Base-by-base conservation (phyloP, 2,329 filamentous ascomycete species). In the Apiospora hydei region DNA sequence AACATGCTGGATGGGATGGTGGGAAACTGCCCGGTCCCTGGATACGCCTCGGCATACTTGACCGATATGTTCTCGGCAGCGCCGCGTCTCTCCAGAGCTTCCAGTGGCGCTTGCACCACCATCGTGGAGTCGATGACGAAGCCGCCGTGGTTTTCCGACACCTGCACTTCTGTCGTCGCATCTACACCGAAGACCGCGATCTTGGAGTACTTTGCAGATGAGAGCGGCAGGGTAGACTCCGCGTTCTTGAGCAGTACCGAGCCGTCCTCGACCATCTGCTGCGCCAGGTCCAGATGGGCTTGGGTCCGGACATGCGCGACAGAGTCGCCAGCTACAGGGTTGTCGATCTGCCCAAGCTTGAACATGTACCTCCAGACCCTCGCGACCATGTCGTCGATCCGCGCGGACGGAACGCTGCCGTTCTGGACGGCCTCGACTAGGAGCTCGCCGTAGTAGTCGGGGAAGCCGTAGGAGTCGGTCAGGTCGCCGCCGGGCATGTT, bases 181-280 rank as follows among this genome's bases (percentile, higher is more conserved):
- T 91, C 89, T 6, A 87, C 88, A 4, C 92, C 92, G 74, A 94
- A 88, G 71, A 91, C 82, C 7, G 88, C 89, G 14, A 91, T 84
- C 76, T 85, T 86, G 75, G 84, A 71, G 75, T 87, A 86, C 70
- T 83, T 85, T 69, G 85, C 85, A 8, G 93, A 82, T 18, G 46
- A 49, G 46, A 49, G 46, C 0, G 92, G 92, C 0, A 93, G 82
- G 8, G 86, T 83, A 34, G 81, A 83, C 66, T 79, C 85, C 3
- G 84, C 83, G 78, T 94, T 94, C 84, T 93, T 93, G 71, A 94
- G 84, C 24, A 94, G 80, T 1, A 92, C 89, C 71, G 88, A 90
- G 13, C 89, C 85, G 75, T 90, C 86, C 71, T 88, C 80, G 10
- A 86, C 86, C 53, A 89, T 79, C 10, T 70, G 69, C 69, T 70